Evolutionary conservation across 2,329 filamentous ascomycete genomes (phyloP).

Genomic region (Monilinia fructicola): DNA sequence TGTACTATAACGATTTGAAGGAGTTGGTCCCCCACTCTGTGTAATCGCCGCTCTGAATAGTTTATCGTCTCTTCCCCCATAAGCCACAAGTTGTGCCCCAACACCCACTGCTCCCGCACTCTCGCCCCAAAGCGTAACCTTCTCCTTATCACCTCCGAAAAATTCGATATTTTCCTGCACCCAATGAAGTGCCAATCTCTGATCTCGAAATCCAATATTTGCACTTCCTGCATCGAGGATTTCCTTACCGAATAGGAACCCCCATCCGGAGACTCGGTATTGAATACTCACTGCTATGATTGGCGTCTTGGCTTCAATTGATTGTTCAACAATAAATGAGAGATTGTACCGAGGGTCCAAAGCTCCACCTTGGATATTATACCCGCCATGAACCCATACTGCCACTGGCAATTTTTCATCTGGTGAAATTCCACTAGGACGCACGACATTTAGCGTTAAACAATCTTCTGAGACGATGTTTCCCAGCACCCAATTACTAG

Average conservation of each 20-base stretch:
- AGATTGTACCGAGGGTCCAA: constrained; percentile 56
- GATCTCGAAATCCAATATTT: constrained; percentile 48
- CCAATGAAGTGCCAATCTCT: constrained; percentile 45
- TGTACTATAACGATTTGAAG: neutral
- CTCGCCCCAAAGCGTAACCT: constrained; percentile 48
- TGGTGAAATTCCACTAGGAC: constrained; percentile 45
- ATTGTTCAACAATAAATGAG: constrained; percentile 52
- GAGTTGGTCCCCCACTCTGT: constrained; percentile 47
- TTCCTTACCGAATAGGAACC: constrained; percentile 45
- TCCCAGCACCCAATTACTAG: constrained; percentile 16
- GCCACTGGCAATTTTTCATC: constrained; percentile 47
- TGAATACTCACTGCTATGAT: constrained; percentile 49
- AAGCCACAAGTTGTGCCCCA: constrained; percentile 48
- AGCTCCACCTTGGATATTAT: constrained; percentile 42
- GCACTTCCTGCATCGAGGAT: constrained; percentile 45
- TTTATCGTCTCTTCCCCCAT: constrained; percentile 50
- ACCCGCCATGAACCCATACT: constrained; percentile 53
- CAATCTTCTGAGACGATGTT: constrained; percentile 25
- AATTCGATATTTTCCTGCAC: constrained; percentile 46
- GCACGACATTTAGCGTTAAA: constrained; percentile 28
- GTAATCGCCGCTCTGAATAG: constrained; percentile 55
- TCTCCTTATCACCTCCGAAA: constrained; percentile 45
- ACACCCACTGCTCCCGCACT: constrained; percentile 47
- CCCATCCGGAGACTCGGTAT: constrained; percentile 48
- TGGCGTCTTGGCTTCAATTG: constrained; percentile 45